Conservation (phyloP, 2,329 filamentous ascomycete genomes). For the Hypomyces rosellus region DNA sequence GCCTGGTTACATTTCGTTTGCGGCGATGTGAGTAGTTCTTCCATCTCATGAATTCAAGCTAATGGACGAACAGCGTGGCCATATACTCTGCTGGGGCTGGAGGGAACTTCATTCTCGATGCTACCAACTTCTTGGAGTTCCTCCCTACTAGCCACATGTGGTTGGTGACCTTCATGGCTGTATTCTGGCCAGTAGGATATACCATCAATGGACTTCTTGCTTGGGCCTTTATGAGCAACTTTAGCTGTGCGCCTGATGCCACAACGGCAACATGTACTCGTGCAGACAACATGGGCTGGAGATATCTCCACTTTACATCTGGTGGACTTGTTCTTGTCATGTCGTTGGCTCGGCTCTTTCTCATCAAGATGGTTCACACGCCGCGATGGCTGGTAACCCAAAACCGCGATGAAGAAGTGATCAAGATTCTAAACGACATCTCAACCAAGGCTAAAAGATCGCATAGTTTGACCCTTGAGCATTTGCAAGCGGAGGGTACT, state of each 20-base stretch:
- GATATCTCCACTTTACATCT: conserved; percentile 11
- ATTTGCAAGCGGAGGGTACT: conserved; percentile 6
- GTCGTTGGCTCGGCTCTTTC: conserved; percentile 8
- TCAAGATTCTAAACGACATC: conserved; percentile 10
- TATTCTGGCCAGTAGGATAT: conserved; percentile 12
- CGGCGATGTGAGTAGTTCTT: conserved; percentile 6
- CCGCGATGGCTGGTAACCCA: conserved; percentile 12
- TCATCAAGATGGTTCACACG: conserved; percentile 11
- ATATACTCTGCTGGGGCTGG: conserved; percentile 12
- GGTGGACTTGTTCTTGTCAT: conserved; percentile 7
- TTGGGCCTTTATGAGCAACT: conserved; percentile 12
- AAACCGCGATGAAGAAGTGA: conserved; percentile 11
- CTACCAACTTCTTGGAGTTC: conserved; percentile 10
- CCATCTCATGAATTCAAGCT: not conserved
- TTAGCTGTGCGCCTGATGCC: conserved; percentile 9
- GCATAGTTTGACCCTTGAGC: conserved; percentile 10
- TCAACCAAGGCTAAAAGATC: conserved; percentile 1
- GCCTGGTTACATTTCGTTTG: conserved; percentile 10
- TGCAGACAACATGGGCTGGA: conserved; percentile 12
- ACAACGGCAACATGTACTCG: conserved; percentile 6
- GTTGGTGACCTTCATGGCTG: conserved; percentile 13
- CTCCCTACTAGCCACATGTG: conserved; percentile 9
- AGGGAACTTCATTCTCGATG: conserved; percentile 13
- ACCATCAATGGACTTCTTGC: conserved; percentile 10
- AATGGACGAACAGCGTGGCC: conserved; percentile 3